A percentile compares a stretch with the other conserved stretches of the same genome.
These are phyloP conservation scores for Arthrobotrys musiformis DNA, from an alignment of 2,329 filamentous ascomycete species.

Conservation along the genomic window DNA sequence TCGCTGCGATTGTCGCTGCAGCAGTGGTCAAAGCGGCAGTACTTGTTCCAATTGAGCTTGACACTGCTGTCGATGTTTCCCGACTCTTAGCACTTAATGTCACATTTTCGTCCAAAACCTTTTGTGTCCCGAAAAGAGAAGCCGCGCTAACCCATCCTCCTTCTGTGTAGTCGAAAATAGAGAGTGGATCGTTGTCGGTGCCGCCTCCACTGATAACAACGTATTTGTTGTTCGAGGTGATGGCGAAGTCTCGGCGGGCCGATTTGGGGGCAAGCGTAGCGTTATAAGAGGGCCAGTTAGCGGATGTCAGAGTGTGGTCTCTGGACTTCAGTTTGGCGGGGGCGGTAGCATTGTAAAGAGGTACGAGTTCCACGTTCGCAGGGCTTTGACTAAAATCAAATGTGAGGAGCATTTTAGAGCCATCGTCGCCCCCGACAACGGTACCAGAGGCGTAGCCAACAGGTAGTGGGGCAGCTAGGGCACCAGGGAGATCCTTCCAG, in stretches of 20 bases:
- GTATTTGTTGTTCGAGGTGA: conserved; percentile 57
- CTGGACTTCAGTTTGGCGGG: conserved; percentile 23
- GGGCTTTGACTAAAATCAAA: conserved; percentile 58
- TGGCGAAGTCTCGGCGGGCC: conserved; percentile 56
- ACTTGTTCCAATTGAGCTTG: conserved; percentile 18
- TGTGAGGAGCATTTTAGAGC: conserved; percentile 58
- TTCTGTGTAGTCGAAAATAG: conserved; percentile 55
- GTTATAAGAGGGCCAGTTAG: conserved; percentile 59
- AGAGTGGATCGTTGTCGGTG: conserved; percentile 53
- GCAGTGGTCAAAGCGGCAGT: conserved; percentile 17
- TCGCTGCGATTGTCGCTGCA: conserved; percentile 22
- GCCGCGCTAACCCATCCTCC: conserved; percentile 58
- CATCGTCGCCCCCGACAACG: conserved; percentile 59
- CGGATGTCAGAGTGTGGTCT: conserved; percentile 52
- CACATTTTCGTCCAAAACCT: conserved; percentile 10
- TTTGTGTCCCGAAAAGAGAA: conserved; percentile 44
- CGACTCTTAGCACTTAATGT: conserved; percentile 15
- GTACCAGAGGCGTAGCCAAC: conserved; percentile 33
- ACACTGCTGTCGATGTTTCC: conserved; percentile 32
- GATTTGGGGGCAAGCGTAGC: conserved; percentile 56
- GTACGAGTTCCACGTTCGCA: conserved; percentile 45
- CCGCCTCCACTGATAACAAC: conserved; percentile 58
- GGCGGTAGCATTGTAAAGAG: conserved; percentile 40
- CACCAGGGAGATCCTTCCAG: conserved; percentile 55
- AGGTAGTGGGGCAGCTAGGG: conserved; percentile 25